Evolutionary conservation across 495 filamentous ascomycete genomes (phyloP).

Genomic region (Xylaria cubensis): DNA sequence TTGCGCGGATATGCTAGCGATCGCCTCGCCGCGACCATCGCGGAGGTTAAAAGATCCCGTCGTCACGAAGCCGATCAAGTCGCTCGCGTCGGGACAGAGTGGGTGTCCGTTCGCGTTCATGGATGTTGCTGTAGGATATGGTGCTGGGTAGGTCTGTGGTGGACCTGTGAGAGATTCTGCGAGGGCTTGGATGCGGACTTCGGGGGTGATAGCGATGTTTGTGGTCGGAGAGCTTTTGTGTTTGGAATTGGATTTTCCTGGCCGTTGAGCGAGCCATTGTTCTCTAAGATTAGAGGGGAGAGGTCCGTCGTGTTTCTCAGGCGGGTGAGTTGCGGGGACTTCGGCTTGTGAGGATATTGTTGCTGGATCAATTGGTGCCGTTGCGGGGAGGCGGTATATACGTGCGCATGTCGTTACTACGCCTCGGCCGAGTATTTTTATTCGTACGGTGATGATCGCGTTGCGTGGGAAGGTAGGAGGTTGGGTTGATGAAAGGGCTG

Average conservation of each 20-base stretch:
- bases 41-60: constrained; percentile 83
- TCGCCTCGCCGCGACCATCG: constrained; percentile 75
- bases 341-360: constrained; percentile 43
- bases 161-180: constrained; percentile 58
- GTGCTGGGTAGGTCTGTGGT: constrained; percentile 34
- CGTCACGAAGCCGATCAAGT: constrained; percentile 92
- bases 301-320: constrained; percentile 8
- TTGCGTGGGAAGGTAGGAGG: constrained; percentile 27
- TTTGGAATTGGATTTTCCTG: constrained; percentile 24
- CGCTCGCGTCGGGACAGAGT: constrained; percentile 70
- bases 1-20: constrained; percentile 71
- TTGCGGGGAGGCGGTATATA: constrained; percentile 54
- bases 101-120: constrained; percentile 61
- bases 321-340: constrained; percentile 49
- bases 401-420: constrained; percentile 50
- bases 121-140: constrained; percentile 30
- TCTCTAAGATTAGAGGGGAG: constrained; percentile 48
- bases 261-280: constrained; percentile 53
- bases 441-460: constrained; percentile 42
- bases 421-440: constrained; percentile 49
- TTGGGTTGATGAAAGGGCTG: constrained; percentile 25
- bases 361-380: neutral
- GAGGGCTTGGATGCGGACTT: constrained; percentile 57
- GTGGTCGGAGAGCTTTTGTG: constrained; percentile 30
- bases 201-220: constrained; percentile 34